A percentile compares a stretch with the other conserved stretches of the same genome.
Evolutionary conservation across 306 rosid genomes (phyloP).

Genomic region (Cicer cuneatum): DNA sequence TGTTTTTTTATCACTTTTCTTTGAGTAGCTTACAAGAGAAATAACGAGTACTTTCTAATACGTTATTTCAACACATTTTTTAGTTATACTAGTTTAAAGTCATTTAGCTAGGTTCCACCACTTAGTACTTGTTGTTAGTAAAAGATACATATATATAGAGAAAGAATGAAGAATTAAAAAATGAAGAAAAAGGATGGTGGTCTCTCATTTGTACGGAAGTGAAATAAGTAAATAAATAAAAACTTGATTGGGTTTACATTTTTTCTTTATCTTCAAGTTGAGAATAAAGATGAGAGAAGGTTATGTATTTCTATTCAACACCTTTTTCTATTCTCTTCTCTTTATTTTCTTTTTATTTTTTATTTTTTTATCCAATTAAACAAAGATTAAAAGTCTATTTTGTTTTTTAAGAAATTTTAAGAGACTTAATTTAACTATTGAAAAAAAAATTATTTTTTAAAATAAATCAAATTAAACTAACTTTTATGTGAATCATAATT

Average conservation of each 20-base stretch:
- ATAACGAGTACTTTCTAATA: neutral
- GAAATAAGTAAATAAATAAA: neutral
- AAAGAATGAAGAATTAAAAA: neutral
- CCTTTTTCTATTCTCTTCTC: no score
- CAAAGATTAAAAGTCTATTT: no score
- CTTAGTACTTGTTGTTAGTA: neutral
- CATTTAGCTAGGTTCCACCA: neutral
- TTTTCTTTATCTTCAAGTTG: neutral
- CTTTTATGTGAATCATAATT: no score
- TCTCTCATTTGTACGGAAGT: conserved; percentile 10
- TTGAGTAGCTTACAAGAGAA: neutral
- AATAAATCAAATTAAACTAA: no score
- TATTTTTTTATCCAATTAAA: no score
- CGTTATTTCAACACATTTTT: neutral
- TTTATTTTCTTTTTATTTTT: no score
- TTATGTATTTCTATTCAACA: neutral
- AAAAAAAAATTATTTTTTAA: no score
- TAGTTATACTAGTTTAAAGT: neutral
- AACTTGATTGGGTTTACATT: neutral
- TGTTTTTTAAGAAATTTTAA: no score
- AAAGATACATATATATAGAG: neutral
- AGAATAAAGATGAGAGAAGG: neutral
- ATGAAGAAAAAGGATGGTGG: neutral
- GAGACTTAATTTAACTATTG: no score
- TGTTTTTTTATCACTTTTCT: neutral